Base-by-base conservation (phyloP, 2,329 filamentous ascomycete species). In the Lecanicillium sp. region DNA sequence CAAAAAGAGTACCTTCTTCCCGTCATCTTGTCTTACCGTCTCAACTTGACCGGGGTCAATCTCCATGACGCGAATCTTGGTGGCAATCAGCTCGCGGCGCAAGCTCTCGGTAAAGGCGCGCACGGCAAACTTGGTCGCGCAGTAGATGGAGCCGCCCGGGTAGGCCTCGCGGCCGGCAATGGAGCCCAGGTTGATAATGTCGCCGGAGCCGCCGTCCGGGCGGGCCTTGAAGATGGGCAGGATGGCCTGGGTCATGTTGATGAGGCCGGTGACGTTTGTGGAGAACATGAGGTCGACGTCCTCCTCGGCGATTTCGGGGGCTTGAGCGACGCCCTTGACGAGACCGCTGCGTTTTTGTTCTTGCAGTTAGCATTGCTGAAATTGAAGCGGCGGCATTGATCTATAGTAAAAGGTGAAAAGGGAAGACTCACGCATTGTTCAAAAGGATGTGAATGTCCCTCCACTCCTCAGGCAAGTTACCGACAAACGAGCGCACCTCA, bases 161-260 rank as follows among this genome's bases (percentile, higher is more conserved):
- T 95, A 96, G 10, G 86, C 75, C 51, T 94, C 88, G 32, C 88
- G 76, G 20, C 87, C 89, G n/a, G 89, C 89, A 55, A 95, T 89
- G 49, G 82, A 88, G 45, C 89, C 89, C 54, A 96, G 66, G 57
- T 96, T 97, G 67, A 98, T 94, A 58, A 98, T 89, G 58, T 97
- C 92, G 51, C 90, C 90, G 31, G 75, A 69, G 41, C 88, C 89
- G 43, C 84, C 82, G 41, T 90, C 73, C 56, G 65, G 77, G 61
- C 74, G 85, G 51, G 76, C 70, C 62, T 87, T 83, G 72, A 89
- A 94, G 57, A 88, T 80, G 37, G 85, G 79, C 14, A 97, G 63
- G 30, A 96, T 71, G 33, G 86, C 86, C 69, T 98, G 92, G 1
- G 92, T 97, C 84, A 97, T 87, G 69, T 90, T 86, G 68, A 98